Evolutionary conservation across 2,329 filamentous ascomycete species (phyloP), one percentile per base, ranked within the genome.

Genomic region (Talaromyces sp.): DNA sequence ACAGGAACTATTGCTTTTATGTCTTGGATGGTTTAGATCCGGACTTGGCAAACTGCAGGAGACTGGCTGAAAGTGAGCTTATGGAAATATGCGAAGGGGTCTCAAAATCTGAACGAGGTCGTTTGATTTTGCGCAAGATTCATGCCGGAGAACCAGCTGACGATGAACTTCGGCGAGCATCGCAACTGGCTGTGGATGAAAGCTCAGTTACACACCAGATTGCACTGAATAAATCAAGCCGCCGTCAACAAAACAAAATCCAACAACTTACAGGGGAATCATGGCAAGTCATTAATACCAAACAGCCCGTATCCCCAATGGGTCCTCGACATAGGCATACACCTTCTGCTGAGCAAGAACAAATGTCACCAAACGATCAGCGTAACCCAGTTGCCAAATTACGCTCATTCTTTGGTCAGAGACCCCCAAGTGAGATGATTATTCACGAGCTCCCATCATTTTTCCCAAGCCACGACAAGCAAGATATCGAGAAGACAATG

Each of bases 1-100:
- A 94, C 70, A 86, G 91, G 65, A 96, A 95, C 67, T 97, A 96
- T 75, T 97, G 92, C 77, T 97, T 99, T 76, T 97, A 94, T 80
- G 88, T 96, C 1, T 80, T 97, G 53, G 87, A 90, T 61, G 93
- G 92, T 46, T 79, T 91, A 35, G 91, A 97, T 43, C 87, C 92
- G 1, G 88, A 94, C 62, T 88, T 91, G 27, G 83, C 82, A 45
- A 86, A 91, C 67, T 95, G 90, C 70, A 86, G 91, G 55, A 86
- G 90, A 45, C 80, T 97, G 35, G 87, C 87, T 30, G 94, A 99
- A 66, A 87, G 86, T 4, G 94, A 99, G 70, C 78, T 99, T 10
- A 89, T 94, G 82, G 86, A 90, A 55, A 90, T 97, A 49, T 95
- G 95, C 73, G 91, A 91, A 65, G 91, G 96, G 64, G 84, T 87